Evolutionary conservation across 2,329 filamentous ascomycete genomes (phyloP).

Genomic region (Colletotrichum lentis): DNA sequence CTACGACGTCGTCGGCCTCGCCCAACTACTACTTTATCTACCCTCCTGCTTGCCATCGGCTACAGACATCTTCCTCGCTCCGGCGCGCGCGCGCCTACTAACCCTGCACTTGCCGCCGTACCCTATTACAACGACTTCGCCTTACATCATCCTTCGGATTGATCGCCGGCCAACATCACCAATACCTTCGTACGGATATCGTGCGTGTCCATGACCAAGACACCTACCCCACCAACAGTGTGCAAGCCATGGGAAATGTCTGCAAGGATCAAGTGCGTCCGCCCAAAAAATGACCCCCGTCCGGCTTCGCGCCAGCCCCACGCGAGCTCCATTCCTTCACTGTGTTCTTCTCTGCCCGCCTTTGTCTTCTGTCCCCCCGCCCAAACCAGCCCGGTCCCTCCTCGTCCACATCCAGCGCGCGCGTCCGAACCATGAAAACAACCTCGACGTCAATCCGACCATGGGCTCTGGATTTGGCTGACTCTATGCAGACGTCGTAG

Average conservation of each 20-base stretch:
- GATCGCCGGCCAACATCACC: slow-evolving; percentile 14
- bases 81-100: slow-evolving; percentile 13
- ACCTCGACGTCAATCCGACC: slow-evolving; percentile 20
- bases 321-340: slow-evolving; percentile 38
- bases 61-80: slow-evolving; percentile 19
- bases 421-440: slow-evolving; percentile 25
- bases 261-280: slow-evolving; percentile 55
- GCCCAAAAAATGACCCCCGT: slow-evolving; percentile 23
- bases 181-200: slow-evolving; percentile 4
- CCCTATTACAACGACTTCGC: slow-evolving; percentile 19
- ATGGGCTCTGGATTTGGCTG: slow-evolving; percentile 36
- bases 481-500: slow-evolving; percentile 53
- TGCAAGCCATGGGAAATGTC: slow-evolving; percentile 60
- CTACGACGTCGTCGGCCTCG: slow-evolving; percentile 14
- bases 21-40: neutral
- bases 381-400: slow-evolving; percentile 18
- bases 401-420: slow-evolving; percentile 28
- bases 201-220: slow-evolving; percentile 53
- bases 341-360: slow-evolving; percentile 26
- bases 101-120: slow-evolving; percentile 3
- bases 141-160: slow-evolving; percentile 14
- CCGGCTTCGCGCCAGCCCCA: slow-evolving; percentile 35
- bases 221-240: slow-evolving; percentile 48
- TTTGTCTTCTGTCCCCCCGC: slow-evolving; percentile 37
- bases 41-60: slow-evolving; percentile 4